These are phyloP conservation scores for Morella rubra DNA, from an alignment of 306 rosid species.

Conservation along the genomic window DNA sequence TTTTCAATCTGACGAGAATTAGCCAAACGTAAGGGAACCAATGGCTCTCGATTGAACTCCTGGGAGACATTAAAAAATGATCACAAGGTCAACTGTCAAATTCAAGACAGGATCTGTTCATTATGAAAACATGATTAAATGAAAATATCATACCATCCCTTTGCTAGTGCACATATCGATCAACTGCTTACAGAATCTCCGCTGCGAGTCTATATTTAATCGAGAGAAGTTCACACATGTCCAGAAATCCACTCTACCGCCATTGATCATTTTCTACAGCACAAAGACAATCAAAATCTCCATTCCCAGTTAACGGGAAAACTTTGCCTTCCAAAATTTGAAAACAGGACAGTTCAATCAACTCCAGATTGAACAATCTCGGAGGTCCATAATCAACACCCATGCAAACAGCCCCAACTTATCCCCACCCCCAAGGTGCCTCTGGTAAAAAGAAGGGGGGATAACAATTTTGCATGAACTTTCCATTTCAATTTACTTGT, in stretches of 20 bases:
- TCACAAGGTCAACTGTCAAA: neutral
- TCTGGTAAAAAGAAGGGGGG: too few relatives aligned
- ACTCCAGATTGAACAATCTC: neutral
- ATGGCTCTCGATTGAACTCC: constrained; percentile 40
- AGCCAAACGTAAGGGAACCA: constrained; percentile 27
- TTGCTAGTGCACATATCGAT: constrained; percentile 51
- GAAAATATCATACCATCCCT: constrained; percentile 62
- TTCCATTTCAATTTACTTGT: too few relatives aligned
- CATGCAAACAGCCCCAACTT: too few relatives aligned
- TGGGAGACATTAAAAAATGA: constrained; percentile 10
- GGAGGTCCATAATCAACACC: neutral
- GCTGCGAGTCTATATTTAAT: constrained; percentile 4
- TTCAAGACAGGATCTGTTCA: neutral
- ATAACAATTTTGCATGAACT: too few relatives aligned
- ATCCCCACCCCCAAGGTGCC: too few relatives aligned
- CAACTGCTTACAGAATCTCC: constrained; percentile 34
- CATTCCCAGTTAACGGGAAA: neutral
- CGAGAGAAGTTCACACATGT: constrained; percentile 48
- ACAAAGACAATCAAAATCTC: neutral
- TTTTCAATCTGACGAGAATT: constrained; percentile 34
- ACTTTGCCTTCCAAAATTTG: neutral
- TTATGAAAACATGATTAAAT: neutral
- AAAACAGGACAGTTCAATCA: neutral
- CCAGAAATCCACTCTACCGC: constrained; percentile 59
- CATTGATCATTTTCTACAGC: constrained; percentile 68